Evolutionary conservation across 192 early-diverging fungal species (phyloP).

Genomic region (Rhizophagus sp.): DNA sequence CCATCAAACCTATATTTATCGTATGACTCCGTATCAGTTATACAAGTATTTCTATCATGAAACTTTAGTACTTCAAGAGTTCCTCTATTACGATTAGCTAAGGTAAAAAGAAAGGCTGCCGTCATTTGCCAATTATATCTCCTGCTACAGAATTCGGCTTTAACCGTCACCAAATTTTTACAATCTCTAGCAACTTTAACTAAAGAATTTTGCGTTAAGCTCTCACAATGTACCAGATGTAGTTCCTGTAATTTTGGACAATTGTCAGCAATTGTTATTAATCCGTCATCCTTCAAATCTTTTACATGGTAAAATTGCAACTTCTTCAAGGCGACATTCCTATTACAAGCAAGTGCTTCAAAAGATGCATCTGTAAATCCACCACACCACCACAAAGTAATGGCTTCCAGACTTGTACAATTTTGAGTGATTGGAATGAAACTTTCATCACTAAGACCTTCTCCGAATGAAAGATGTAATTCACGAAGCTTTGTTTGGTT

Average conservation of each 20-base stretch:
- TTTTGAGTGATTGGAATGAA: constrained; percentile 15
- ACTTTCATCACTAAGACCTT: constrained; percentile 10
- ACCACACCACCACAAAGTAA: constrained; percentile 11
- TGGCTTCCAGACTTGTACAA: background rate
- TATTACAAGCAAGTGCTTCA: constrained; percentile 5
- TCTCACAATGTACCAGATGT: constrained; percentile 9
- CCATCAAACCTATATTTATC: constrained; percentile 12
- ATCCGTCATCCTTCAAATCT: constrained; percentile 5
- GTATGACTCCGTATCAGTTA: background rate
- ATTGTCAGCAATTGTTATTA: background rate
- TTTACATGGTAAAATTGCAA: constrained; percentile 13
- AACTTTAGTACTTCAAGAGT: constrained; percentile 14
- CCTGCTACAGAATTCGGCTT: background rate
- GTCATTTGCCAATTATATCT: constrained; percentile 21
- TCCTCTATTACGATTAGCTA: constrained; percentile 13
- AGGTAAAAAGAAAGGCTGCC: constrained; percentile 14
- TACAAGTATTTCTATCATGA: constrained; percentile 14
- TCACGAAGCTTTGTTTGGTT: background rate
- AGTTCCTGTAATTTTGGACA: constrained; percentile 8
- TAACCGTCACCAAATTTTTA: constrained; percentile 4
- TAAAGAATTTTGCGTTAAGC: constrained; percentile 1
- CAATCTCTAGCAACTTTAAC: constrained; percentile 8
- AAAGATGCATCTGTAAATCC: constrained; percentile 1
- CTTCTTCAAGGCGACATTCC: background rate
- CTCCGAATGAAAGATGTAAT: background rate